Conservation (phyloP, 129 eudicot species). For the Tagetes patula region DNA sequence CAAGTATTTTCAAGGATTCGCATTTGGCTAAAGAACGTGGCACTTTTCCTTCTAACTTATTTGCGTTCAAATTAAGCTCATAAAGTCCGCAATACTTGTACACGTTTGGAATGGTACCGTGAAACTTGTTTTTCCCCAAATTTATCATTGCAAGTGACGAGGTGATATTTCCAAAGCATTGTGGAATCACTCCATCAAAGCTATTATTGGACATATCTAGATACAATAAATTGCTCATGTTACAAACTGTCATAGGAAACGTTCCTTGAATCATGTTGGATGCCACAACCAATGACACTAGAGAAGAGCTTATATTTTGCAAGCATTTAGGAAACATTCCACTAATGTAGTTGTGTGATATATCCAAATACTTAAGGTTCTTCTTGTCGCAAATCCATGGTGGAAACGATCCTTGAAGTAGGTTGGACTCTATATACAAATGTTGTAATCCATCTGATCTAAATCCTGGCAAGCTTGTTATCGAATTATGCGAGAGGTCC, state of each 20-base stretch:
- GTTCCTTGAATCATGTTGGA: not conserved
- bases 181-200: slow-evolving; percentile 13
- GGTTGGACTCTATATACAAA: slow-evolving; percentile 16
- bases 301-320: slow-evolving; percentile 13
- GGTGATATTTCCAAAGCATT: slow-evolving; percentile 17
- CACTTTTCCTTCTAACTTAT: slow-evolving; percentile 17
- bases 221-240: not conserved
- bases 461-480: slow-evolving; percentile 14
- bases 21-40: not conserved
- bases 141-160: slow-evolving; percentile 7
- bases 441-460: not conserved
- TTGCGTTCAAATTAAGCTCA: not conserved
- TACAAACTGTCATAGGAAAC: not conserved
- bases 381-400: not conserved
- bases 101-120: slow-evolving; percentile 5
- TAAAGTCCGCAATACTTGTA: not conserved
- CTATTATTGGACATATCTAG: slow-evolving; percentile 1
- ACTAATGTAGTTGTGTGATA: not conserved
- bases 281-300: not conserved
- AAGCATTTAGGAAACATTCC: slow-evolving; percentile 29
- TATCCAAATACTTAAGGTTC: not conserved
- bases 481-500: slow-evolving; percentile 17
- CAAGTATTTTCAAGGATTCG: slow-evolving; percentile 1
- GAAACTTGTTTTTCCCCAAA: not conserved
- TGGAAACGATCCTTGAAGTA: slow-evolving; percentile 5